Base-by-base conservation (phyloP, 2,329 filamentous ascomycete species). In the Pseudocercospora pini-densiflorae region DNA sequence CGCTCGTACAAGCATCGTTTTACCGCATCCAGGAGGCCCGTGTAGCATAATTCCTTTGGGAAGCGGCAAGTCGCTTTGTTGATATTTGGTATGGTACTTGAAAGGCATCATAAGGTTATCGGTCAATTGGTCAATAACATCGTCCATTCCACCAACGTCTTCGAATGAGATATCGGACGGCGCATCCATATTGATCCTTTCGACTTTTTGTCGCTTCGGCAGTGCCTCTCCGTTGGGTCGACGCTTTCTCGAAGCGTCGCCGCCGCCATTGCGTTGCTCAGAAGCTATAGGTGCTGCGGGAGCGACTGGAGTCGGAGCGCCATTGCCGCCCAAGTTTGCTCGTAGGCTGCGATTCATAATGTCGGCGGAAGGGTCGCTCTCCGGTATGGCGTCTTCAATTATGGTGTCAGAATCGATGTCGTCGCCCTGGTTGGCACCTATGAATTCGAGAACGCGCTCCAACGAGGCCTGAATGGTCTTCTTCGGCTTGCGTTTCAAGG, bases 11-110 rank as follows among this genome's bases (percentile, higher is more conserved):
- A 96, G 88, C 83, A 92, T 90, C 0, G 92, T 96, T 79, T 96
- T 96, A 72, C 92, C 92, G 75, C 92, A 95, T 27, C 92, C 92
- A 2, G 92, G 92, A 0, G 92, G 92, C 0, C 92, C 92, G 78
- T 96, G 91, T 5, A 96, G 84, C 24, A 96, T 80, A 16, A 96
- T 89, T 67, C 92, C 91, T 55, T 90, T 87, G 40, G 90, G 89
- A 47, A 91, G 88, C 40, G 91, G 88, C 53, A 92, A 86, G 27
- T 89, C 88, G 36, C 88, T 87, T 19, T 85, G 82, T 40, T 86
- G 80, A 73, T 91, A 94, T 57, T 88, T 85, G 69, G 90, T 84
- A 0, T 91, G 89, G 31, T 84, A 85, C 19, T 88, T 85, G 76
- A 96, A 87, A 1, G 92, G 92, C 69, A 92, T 84, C 47, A 91